phyloP scores from a whole-genome alignment of 306 rosid species.

The Begonia masoniana region DNA sequence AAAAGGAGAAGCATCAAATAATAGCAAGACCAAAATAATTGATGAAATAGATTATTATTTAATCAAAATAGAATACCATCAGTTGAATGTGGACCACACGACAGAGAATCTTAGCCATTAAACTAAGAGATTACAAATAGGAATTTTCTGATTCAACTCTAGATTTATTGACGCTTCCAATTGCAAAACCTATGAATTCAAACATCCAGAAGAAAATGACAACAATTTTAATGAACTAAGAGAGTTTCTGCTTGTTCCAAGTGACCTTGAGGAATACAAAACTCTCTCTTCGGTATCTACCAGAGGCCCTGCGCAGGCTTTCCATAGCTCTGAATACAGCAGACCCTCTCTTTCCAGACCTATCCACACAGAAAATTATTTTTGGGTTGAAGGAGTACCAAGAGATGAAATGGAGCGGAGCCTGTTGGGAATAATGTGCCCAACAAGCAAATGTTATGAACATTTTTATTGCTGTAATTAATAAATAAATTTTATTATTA shows the following conservation, averaged over 20 bases:
- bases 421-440: no score
- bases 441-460: no score
- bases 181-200: slow-evolving; percentile 32
- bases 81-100: slow-evolving; percentile 40
- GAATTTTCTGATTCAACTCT: slow-evolving; percentile 54
- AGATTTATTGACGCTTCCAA: slow-evolving; percentile 68
- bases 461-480: no score
- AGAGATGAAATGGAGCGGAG: no score
- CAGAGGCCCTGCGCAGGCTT: slow-evolving; percentile 79
- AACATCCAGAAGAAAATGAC: slow-evolving; percentile 3
- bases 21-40: not conserved
- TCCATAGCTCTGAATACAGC: no score
- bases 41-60: not conserved
- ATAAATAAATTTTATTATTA: no score
- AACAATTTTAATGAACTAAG: slow-evolving; percentile 9
- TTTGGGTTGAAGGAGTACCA: no score
- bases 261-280: slow-evolving; percentile 88
- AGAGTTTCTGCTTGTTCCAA: slow-evolving; percentile 58
- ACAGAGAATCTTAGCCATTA: slow-evolving; percentile 76
- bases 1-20: slow-evolving; percentile 4
- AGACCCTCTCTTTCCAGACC: no score
- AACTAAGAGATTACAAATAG: slow-evolving; percentile 50
- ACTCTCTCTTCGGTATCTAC: slow-evolving; percentile 50
- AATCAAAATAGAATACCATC: slow-evolving; percentile 39
- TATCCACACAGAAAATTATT: no score